phyloP scores from a whole-genome alignment of 352 stramenopile genomes.

The Globisporangium okanoganense region DNA sequence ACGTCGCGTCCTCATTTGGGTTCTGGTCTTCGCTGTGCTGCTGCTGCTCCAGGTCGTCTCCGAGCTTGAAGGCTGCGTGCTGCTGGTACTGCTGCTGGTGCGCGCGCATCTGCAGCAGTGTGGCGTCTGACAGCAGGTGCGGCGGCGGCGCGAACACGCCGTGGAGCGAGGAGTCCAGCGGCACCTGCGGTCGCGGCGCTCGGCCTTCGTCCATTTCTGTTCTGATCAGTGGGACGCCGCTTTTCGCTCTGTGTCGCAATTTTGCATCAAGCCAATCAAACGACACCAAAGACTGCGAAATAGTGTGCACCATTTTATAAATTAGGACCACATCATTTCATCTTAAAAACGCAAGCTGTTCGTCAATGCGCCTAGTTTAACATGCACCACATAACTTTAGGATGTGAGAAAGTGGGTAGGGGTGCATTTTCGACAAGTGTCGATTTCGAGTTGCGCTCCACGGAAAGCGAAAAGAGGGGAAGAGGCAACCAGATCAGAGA shows the following conservation, averaged over 20 bases:
- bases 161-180: neutral
- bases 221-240: conserved; percentile 10
- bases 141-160: neutral
- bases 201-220: conserved; percentile 10
- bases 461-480: conserved; percentile 2
- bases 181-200: neutral
- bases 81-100: conserved; percentile 1
- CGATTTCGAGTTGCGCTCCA: no score
- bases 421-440: conserved; percentile 11
- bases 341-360: no score
- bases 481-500: neutral
- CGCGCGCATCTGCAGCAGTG: conserved; percentile 5
- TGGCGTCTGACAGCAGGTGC: conserved; percentile 1
- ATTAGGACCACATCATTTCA: no score
- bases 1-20: conserved; percentile 13
- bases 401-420: neutral
- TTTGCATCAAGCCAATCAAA: neutral
- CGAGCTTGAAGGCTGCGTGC: conserved; percentile 6
- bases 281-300: neutral
- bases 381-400: neutral
- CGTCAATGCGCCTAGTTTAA: no score
- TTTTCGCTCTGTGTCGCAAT: neutral
- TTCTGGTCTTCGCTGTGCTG: conserved; percentile 11
- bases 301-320: neutral
- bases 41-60: conserved; percentile 7